Percentiles rank a stretch among this genome's conserved stretches.
Evolutionary conservation across 148 eudicot genomes (phyloP).

Genomic region (Amaranthus cruentus): DNA sequence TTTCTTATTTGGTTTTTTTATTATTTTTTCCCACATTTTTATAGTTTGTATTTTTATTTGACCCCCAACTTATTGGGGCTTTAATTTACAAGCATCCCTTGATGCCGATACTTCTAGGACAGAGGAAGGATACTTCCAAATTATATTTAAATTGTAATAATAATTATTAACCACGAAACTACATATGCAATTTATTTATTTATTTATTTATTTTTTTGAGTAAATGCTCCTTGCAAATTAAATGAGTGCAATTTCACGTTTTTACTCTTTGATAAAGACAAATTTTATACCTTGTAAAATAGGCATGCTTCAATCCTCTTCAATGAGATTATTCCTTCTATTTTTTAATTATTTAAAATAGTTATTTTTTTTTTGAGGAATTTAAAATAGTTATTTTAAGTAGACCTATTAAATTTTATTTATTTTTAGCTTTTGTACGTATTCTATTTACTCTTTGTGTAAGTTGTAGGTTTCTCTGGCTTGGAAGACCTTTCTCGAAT

Average conservation of each 20-base stretch:
- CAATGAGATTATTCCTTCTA: neutral
- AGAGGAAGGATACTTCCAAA: slow-evolving; percentile 22
- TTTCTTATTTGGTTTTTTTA: no score
- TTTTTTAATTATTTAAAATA: no score
- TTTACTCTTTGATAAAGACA: neutral
- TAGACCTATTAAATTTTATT: no score
- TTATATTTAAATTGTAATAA: neutral
- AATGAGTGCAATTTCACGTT: no score
- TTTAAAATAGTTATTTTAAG: no score
- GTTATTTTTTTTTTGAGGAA: no score
- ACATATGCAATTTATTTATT: neutral
- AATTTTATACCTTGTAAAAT: neutral
- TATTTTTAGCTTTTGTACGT: no score
- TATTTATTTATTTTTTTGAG: no score
- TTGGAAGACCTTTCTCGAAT: no score
- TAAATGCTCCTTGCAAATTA: neutral
- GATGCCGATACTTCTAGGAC: slow-evolving; percentile 16
- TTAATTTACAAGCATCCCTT: neutral
- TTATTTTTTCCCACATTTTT: no score
- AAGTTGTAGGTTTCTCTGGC: no score
- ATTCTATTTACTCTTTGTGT: no score
- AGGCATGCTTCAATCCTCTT: neutral
- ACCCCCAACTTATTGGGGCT: slow-evolving; percentile 9
- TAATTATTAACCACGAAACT: neutral
- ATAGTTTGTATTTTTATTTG: neutral